Conservation (phyloP, 345 rosid genomes). For the Combretum micranthum region DNA sequence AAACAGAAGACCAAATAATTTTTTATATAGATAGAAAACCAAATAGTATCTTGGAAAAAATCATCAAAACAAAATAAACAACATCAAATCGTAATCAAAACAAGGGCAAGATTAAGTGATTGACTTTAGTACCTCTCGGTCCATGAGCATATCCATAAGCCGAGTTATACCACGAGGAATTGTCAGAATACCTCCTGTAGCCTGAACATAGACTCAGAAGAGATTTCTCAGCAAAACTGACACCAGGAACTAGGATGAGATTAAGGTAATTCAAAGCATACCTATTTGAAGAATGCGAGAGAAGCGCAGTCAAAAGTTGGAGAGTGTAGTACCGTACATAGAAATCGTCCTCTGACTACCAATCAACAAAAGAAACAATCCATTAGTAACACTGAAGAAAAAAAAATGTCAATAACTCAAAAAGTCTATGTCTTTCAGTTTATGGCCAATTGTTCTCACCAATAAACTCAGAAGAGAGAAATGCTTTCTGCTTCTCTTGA, state of each 20-base stretch:
- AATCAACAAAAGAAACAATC: not conserved
- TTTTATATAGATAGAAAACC: too few species aligned
- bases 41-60: too few species aligned
- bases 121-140: slow-evolving; percentile 71
- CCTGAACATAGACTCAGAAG: slow-evolving; percentile 59
- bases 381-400: not conserved
- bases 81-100: too few species aligned
- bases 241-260: not conserved
- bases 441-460: slow-evolving; percentile 39
- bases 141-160: slow-evolving; percentile 99
- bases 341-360: slow-evolving; percentile 94
- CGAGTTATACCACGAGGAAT: slow-evolving; percentile 97
- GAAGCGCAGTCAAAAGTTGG: slow-evolving; percentile 92
- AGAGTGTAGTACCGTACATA: slow-evolving; percentile 92
- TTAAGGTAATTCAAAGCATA: slow-evolving; percentile 19
- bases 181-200: slow-evolving; percentile 95
- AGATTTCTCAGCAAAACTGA: slow-evolving; percentile 20
- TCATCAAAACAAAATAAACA: too few species aligned
- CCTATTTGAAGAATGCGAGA: slow-evolving; percentile 86
- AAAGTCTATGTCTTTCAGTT: not conserved
- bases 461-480: slow-evolving; percentile 82
- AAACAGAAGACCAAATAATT: too few species aligned
- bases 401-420: slow-evolving; percentile 6
- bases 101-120: too few species aligned
- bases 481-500: slow-evolving; percentile 90